Evolutionary conservation across 164 flowering plant species (phyloP).

Genomic region (Vitis vinifera): DNA sequence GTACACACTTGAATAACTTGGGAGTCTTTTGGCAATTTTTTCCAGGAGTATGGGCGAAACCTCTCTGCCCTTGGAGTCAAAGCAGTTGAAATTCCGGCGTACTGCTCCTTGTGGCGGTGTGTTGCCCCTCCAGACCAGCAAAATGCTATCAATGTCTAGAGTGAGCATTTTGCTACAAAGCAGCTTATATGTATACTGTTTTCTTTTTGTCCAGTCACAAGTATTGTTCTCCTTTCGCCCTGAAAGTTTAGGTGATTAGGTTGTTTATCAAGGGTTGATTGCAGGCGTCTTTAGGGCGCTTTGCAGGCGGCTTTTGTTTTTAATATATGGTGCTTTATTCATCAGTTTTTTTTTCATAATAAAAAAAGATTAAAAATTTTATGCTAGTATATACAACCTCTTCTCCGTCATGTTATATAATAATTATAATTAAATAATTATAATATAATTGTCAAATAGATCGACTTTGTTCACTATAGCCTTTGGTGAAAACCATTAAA

Average conservation of each 20-base stretch:
- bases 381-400: too few species aligned
- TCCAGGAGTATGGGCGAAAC: conserved; percentile 87
- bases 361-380: too few species aligned
- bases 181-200: neutral
- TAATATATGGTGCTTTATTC: too few species aligned
- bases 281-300: too few species aligned
- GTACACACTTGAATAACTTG: too few species aligned
- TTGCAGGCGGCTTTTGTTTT: too few species aligned
- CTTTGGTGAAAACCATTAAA: too few species aligned
- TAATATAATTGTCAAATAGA: too few species aligned
- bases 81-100: conserved; percentile 61
- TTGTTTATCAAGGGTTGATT: neutral
- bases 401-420: too few species aligned
- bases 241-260: neutral
- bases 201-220: neutral
- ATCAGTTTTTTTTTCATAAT: too few species aligned
- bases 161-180: neutral
- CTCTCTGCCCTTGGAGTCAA: conserved; percentile 71
- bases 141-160: conserved; percentile 38
- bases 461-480: too few species aligned
- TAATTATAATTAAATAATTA: too few species aligned
- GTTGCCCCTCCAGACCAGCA: conserved; percentile 83
- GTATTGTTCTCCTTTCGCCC: neutral
- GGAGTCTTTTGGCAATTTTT: neutral
- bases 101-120: conserved; percentile 77